A percentile compares a stretch with the other conserved stretches of the same genome.
Evolutionary conservation across 2,329 filamentous ascomycete species (phyloP).

Genomic region (Monosporascus sp.): DNA sequence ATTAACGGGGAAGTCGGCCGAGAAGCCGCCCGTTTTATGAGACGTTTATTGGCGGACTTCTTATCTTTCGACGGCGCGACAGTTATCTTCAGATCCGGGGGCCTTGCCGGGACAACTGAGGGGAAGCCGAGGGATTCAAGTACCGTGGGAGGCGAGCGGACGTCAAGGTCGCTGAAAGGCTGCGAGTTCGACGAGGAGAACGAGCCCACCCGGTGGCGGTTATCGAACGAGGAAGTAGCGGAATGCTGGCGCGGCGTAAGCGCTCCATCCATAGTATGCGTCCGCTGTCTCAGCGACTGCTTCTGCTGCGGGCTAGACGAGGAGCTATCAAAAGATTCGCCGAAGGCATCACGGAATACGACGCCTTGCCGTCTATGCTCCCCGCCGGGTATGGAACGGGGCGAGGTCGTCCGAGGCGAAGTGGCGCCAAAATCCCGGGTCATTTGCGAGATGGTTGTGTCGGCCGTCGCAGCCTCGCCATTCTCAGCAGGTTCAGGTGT

Average conservation of each 20-base stretch:
- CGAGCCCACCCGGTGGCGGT: constrained; percentile 63
- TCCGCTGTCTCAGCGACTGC: constrained; percentile 44
- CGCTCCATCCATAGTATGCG: constrained; percentile 53
- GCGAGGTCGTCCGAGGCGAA: constrained; percentile 40
- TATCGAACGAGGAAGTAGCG: constrained; percentile 36
- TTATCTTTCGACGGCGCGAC: constrained; percentile 38
- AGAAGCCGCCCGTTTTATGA: constrained; percentile 51
- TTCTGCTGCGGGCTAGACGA: constrained; percentile 35
- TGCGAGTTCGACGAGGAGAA: constrained; percentile 60
- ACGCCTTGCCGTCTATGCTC: constrained; percentile 51
- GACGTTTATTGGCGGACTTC: constrained; percentile 41
- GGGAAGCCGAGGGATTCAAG: constrained; percentile 40
- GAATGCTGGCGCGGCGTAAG: constrained; percentile 38
- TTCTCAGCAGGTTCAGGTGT: constrained; percentile 54
- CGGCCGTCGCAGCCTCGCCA: constrained; percentile 11
- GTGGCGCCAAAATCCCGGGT: constrained; percentile 29
- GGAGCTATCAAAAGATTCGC: constrained; percentile 44
- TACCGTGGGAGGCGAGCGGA: constrained; percentile 34
- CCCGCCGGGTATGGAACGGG: constrained; percentile 40
- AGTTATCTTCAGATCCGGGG: constrained; percentile 30
- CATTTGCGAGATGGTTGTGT: constrained; percentile 19
- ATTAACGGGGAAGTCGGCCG: constrained; percentile 55
- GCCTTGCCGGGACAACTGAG: constrained; percentile 30
- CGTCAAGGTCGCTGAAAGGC: constrained; percentile 41
- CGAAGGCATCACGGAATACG: constrained; percentile 54